Conservation (phyloP, 2,329 filamentous ascomycete species). For the Aspergillus fructus region DNA sequence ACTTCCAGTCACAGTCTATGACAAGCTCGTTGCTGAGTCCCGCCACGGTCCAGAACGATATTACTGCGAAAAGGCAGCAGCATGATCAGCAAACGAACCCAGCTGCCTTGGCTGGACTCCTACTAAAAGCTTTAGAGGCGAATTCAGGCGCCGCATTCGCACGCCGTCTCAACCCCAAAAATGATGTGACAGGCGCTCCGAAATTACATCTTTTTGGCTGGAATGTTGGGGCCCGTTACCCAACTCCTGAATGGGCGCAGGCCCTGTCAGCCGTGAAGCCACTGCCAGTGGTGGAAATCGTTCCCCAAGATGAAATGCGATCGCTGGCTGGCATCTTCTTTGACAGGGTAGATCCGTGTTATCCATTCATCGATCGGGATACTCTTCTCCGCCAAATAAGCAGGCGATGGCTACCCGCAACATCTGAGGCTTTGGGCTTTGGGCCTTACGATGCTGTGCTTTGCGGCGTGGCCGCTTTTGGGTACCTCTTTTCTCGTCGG, state of each 20-base stretch:
- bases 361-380: slow-evolving; percentile 48
- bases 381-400: slow-evolving; percentile 25
- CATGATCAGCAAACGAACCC: slow-evolving; percentile 14
- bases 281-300: slow-evolving; percentile 46
- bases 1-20: slow-evolving; percentile 16
- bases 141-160: slow-evolving; percentile 60
- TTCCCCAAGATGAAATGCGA: slow-evolving; percentile 51
- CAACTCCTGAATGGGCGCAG: slow-evolving; percentile 9
- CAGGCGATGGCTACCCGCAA: slow-evolving; percentile 29
- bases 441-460: slow-evolving; percentile 50
- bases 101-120: slow-evolving; percentile 21
- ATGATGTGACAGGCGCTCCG: slow-evolving; percentile 55
- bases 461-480: slow-evolving; percentile 57
- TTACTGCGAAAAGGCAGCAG: slow-evolving; percentile 10
- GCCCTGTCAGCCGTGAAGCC: slow-evolving; percentile 12
- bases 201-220: slow-evolving; percentile 58
- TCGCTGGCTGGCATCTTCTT: slow-evolving; percentile 51
- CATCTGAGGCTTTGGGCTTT: slow-evolving; percentile 18
- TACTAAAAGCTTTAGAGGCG: slow-evolving; percentile 49
- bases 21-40: slow-evolving; percentile 13
- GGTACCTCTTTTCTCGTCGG: slow-evolving; percentile 51
- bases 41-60: slow-evolving; percentile 3
- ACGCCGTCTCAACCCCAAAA: slow-evolving; percentile 51
- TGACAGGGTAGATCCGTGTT: slow-evolving; percentile 53
- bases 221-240: slow-evolving; percentile 45